Conservation (phyloP, 257 asterid genomes). For the Fraxinus americana region DNA sequence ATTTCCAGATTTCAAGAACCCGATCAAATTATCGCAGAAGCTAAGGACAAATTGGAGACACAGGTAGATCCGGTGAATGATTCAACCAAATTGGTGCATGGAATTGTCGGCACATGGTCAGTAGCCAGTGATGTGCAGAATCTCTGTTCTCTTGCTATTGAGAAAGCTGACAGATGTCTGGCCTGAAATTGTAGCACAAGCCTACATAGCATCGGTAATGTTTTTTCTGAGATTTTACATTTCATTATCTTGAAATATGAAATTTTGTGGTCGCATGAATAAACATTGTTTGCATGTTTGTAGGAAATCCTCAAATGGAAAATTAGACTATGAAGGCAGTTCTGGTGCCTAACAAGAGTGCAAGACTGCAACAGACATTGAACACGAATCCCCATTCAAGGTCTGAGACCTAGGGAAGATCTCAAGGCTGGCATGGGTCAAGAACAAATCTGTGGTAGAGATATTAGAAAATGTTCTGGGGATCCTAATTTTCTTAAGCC, state of each 20-base stretch:
- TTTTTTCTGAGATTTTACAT: background rate
- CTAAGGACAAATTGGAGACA: slow-evolving; percentile 72
- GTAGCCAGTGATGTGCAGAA: slow-evolving; percentile 69
- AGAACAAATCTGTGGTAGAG: slow-evolving; percentile 15
- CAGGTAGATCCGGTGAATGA: slow-evolving; percentile 83
- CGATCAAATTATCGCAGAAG: slow-evolving; percentile 66
- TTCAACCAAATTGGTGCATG: slow-evolving; percentile 77
- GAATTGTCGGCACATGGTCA: slow-evolving; percentile 75
- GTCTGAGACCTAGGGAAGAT: slow-evolving; percentile 83
- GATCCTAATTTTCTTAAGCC: slow-evolving; percentile 18
- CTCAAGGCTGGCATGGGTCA: slow-evolving; percentile 60
- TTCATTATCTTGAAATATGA: no score
- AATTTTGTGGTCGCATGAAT: no score
- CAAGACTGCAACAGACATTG: slow-evolving; percentile 43
- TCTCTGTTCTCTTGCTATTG: slow-evolving; percentile 77
- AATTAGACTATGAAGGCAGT: slow-evolving; percentile 52
- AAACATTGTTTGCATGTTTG: slow-evolving; percentile 18
- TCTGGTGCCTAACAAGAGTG: slow-evolving; percentile 43
- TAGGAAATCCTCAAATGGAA: slow-evolving; percentile 55
- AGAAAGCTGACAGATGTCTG: slow-evolving; percentile 67
- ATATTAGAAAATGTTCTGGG: background rate
- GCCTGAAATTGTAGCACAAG: slow-evolving; percentile 40
- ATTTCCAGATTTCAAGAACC: slow-evolving; percentile 71
- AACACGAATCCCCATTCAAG: slow-evolving; percentile 71
- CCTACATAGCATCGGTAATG: slow-evolving; percentile 44